Evolutionary conservation across 768 basidiomycete genomes (phyloP).

Genomic region (Kwoniella dendrophila): DNA sequence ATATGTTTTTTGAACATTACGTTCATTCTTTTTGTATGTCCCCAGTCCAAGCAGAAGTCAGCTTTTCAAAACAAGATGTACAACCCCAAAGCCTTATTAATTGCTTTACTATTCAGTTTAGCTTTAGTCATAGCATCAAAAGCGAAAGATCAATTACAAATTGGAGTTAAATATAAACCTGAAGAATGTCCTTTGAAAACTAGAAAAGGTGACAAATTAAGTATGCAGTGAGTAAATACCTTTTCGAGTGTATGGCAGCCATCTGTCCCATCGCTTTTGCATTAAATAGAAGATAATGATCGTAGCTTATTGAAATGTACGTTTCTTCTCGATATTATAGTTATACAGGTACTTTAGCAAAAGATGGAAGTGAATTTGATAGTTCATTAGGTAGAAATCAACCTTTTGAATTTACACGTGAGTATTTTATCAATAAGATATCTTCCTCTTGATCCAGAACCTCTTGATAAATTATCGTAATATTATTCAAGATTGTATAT

Average conservation of each 20-base stretch:
- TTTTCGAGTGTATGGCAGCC: too few species aligned
- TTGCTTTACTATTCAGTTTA: constrained; percentile 14
- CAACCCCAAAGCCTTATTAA: constrained; percentile 17
- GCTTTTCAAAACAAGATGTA: constrained; percentile 1
- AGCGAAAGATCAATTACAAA: constrained; percentile 34
- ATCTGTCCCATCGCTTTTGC: not conserved
- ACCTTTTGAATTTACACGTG: constrained; percentile 73
- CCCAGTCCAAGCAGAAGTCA: too few species aligned
- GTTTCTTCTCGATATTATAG: constrained; percentile 18
- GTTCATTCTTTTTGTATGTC: too few species aligned
- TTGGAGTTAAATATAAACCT: constrained; percentile 54
- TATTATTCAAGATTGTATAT: not conserved
- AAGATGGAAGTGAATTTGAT: constrained; percentile 81
- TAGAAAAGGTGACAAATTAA: constrained; percentile 51
- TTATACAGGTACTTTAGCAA: constrained; percentile 78
- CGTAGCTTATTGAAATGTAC: not conserved
- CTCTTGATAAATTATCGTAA: not conserved
- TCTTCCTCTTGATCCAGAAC: not conserved
- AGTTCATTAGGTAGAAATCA: constrained; percentile 77
- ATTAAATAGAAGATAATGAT: not conserved
- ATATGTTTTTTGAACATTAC: not conserved
- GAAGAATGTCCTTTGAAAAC: constrained; percentile 52
- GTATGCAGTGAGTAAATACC: constrained; percentile 57
- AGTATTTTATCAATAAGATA: constrained; percentile 10
- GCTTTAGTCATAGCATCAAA: constrained; percentile 15